phyloP scores from a whole-genome alignment of 192 early-diverging fungal species.

The Glomus cerebriforme region DNA sequence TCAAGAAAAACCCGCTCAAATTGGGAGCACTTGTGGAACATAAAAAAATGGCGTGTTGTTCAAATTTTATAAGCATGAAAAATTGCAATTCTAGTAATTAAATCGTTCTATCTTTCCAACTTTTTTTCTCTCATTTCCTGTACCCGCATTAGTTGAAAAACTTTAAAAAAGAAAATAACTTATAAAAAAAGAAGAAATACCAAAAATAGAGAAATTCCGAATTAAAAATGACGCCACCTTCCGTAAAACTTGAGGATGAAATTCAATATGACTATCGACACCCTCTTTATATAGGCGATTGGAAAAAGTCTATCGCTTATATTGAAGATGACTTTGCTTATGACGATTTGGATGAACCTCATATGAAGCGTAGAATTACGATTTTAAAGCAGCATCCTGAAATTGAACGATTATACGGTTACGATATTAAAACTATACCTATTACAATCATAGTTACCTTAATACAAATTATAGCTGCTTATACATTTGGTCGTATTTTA shows the following conservation, averaged over 20 bases:
- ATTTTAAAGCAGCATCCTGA: constrained; percentile 89
- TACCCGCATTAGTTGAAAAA: neutral
- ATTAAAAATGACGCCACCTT: neutral
- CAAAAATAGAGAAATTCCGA: neutral
- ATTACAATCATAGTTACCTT: constrained; percentile 65
- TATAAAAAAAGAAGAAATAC: neutral
- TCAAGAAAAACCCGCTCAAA: too few relatives aligned
- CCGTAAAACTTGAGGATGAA: neutral
- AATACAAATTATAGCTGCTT: constrained; percentile 78
- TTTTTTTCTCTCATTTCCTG: too few relatives aligned
- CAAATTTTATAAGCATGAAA: neutral
- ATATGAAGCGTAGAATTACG: constrained; percentile 84
- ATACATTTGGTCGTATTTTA: constrained; percentile 69
- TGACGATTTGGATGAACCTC: constrained; percentile 93
- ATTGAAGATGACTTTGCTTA: constrained; percentile 73
- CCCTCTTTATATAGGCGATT: constrained; percentile 79
- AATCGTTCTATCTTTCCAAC: too few relatives aligned
- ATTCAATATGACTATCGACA: constrained; percentile 64
- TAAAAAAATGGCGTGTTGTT: neutral
- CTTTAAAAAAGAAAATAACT: neutral
- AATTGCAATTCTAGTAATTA: neutral
- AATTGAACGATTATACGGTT: constrained; percentile 82
- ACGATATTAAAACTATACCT: constrained; percentile 78
- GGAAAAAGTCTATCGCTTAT: constrained; percentile 78
- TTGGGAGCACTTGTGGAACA: neutral